Percentiles rank a stretch among this genome's conserved stretches.
phyloP scores from a whole-genome alignment of 768 basidiomycete species.

The Termitomyces sp. region DNA sequence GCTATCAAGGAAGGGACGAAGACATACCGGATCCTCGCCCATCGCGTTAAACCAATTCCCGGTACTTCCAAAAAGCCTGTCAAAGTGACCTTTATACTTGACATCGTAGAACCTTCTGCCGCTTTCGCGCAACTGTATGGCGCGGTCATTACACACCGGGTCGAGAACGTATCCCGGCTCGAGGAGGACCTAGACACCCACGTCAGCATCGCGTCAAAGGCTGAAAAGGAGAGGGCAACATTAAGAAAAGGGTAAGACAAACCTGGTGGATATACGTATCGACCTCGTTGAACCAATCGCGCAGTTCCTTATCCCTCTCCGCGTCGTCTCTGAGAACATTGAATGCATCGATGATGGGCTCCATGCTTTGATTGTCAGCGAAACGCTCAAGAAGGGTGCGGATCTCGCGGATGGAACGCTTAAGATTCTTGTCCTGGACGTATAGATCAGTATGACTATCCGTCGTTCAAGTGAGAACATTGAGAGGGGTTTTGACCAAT shows the following conservation, averaged over 20 bases:
- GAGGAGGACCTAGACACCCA: slow-evolving; percentile 57
- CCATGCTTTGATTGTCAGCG: slow-evolving; percentile 69
- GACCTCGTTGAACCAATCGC: slow-evolving; percentile 66
- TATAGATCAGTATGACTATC: neutral
- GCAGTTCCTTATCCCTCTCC: slow-evolving; percentile 67
- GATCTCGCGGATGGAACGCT: slow-evolving; percentile 56
- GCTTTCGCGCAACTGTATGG: slow-evolving; percentile 54
- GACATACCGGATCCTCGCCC: slow-evolving; percentile 68
- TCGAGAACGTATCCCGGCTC: slow-evolving; percentile 87
- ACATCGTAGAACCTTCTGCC: slow-evolving; percentile 77
- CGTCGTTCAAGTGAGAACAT: neutral
- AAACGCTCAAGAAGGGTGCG: slow-evolving; percentile 88
- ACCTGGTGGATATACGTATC: slow-evolving; percentile 67
- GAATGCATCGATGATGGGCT: slow-evolving; percentile 65
- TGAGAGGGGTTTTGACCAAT: neutral
- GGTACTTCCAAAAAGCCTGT: slow-evolving; percentile 67
- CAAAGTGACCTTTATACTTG: slow-evolving; percentile 68
- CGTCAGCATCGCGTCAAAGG: neutral
- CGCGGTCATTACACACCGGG: slow-evolving; percentile 66
- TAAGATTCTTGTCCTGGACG: slow-evolving; percentile 49
- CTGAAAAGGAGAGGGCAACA: neutral
- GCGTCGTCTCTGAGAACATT: slow-evolving; percentile 73
- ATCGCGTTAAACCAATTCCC: slow-evolving; percentile 82
- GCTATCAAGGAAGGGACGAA: neutral
- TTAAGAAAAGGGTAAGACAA: slow-evolving; percentile 8